Base-by-base conservation (phyloP, 352 stramenopile species). In the Phytophthora macrochlamydospora region DNA sequence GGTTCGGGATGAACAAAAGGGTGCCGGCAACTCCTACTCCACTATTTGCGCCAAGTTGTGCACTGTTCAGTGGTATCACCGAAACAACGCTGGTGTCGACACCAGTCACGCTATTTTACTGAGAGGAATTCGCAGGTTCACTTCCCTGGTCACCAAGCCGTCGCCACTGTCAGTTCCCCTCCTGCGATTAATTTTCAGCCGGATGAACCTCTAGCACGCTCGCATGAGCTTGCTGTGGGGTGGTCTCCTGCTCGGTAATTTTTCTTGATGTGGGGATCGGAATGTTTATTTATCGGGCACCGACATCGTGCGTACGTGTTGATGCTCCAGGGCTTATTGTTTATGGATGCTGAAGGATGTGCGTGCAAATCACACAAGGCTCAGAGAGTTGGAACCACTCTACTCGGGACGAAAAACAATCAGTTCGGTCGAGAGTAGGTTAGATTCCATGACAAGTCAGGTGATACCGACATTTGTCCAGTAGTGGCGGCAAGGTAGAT, bases 261-360 rank as follows among this genome's bases (percentile, higher is more conserved):
- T 66, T 51, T 71, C 66, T 48, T 71, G 0, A 37, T 66, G 8
- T 24, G 56, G 2, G 30, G 64, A 29, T 66, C 64, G 0, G 65
- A 67, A n/a, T 68, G 65, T 18, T 37, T 73, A 2, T 65, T 45
- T 44, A 63, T 68, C 35, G 49, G 65, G n/a, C 13, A 30, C 12
- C 38, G 51, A 11, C 45, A 56, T 33, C 65, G 62, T 31, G 57
- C 46, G 12, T 68, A 73, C 54, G 55, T 73, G n/a, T 24, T 73
- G 42, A 43, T 24, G 51, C 28, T 49, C 18, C 18, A 24, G 18
- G 18, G 18, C 18, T 24, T 24, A 24, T 24, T 24, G 18, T 24
- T 24, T 24, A 24, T 24, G 18, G 18, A 24, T 24, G 18, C 18
- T 24, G 18, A 24, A 24, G 18, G 18, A 24, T 24, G 18, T 24